These are phyloP conservation scores for Suillus cothurnatus DNA, from an alignment of 768 basidiomycete species.

Conservation along the genomic window DNA sequence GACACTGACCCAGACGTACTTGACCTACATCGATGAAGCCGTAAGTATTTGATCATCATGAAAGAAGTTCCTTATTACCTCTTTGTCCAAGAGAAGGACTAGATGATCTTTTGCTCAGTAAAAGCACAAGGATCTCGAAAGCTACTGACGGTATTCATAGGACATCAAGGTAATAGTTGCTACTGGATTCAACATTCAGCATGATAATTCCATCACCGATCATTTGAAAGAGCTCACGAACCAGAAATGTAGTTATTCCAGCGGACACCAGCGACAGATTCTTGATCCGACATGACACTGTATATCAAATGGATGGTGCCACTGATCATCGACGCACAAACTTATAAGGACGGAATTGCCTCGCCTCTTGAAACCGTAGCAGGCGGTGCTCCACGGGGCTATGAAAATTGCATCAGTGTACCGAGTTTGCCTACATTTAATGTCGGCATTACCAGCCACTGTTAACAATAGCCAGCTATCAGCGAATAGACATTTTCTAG, in stretches of 20 bases:
- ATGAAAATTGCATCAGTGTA: neutral
- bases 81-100: conserved; percentile 1
- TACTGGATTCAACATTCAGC: neutral
- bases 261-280: neutral
- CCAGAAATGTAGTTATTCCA: neutral
- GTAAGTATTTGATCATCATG: neutral
- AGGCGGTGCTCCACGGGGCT: neutral
- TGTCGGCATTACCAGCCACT: neutral
- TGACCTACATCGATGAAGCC: neutral
- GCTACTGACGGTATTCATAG: conserved; percentile 1
- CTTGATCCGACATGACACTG: neutral
- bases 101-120: neutral
- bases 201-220: neutral
- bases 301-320: neutral
- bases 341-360: neutral
- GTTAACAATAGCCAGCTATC: neutral
- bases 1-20: conserved; percentile 3
- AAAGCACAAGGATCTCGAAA: neutral
- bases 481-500: neutral
- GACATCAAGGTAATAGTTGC: neutral
- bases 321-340: neutral
- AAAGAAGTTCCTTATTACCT: neutral
- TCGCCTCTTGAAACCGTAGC: neutral
- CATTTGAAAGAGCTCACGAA: neutral
- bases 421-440: too few species aligned